A percentile compares a stretch with the other conserved stretches of the same genome.
phyloP scores from a whole-genome alignment of 495 filamentous ascomycete species.

The Monascus purpureus region DNA sequence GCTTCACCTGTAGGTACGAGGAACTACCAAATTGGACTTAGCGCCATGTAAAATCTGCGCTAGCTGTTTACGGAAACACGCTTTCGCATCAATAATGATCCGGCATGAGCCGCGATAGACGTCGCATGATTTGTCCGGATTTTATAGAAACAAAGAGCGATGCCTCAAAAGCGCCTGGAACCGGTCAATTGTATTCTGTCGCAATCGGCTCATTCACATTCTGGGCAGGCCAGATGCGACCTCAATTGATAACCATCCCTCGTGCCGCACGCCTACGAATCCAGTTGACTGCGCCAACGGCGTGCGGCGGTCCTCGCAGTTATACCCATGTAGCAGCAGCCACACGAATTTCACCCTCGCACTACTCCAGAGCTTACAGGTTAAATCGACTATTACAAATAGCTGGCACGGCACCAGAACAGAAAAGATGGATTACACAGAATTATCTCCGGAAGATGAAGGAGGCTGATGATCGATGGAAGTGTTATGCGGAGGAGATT shows the following conservation, averaged over 20 bases:
- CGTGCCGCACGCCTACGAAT: slow-evolving; percentile 13
- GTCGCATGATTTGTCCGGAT: too few species aligned
- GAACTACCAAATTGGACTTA: too few species aligned
- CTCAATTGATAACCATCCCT: slow-evolving; percentile 11
- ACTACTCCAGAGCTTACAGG: slow-evolving; percentile 5
- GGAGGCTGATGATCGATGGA: slow-evolving; percentile 44
- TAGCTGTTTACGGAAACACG: slow-evolving; percentile 2
- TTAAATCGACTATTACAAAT: slow-evolving; percentile 3
- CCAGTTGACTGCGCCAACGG: slow-evolving; percentile 1
- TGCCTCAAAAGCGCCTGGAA: too few species aligned
- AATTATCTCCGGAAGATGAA: slow-evolving; percentile 35
- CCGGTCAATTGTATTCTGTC: too few species aligned
- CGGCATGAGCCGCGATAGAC: too few species aligned
- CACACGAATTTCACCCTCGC: slow-evolving; percentile 7
- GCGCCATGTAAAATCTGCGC: too few species aligned
- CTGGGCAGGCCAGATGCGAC: slow-evolving; percentile 15
- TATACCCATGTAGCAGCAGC: slow-evolving; percentile 13
- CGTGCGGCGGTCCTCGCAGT: slow-evolving; percentile 12
- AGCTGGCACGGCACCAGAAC: slow-evolving; percentile 4
- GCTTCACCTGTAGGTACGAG: too few species aligned
- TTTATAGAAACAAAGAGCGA: too few species aligned
- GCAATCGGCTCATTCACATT: too few species aligned
- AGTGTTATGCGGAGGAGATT: slow-evolving; percentile 39
- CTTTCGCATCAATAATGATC: slow-evolving; percentile 16
- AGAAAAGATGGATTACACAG: slow-evolving; percentile 35